Evolutionary conservation across 2,329 filamentous ascomycete species (phyloP).

Genomic region (Ophiostoma populinum): DNA sequence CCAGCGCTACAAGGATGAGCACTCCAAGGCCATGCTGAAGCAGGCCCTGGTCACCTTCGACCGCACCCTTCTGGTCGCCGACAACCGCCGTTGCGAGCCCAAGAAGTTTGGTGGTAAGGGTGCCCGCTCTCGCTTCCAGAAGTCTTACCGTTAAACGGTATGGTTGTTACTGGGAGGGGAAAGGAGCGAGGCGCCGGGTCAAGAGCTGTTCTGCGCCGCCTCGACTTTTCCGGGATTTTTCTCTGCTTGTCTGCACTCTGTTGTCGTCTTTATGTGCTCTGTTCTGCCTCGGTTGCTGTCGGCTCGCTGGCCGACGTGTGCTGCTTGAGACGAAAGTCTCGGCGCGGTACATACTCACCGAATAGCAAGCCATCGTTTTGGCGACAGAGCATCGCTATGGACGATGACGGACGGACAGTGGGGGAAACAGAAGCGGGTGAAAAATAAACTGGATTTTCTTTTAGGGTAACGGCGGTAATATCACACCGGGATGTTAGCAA

Average conservation of each 20-base stretch:
- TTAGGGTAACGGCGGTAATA: too few species aligned
- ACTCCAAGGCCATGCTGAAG: constrained; percentile 99
- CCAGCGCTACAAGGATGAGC: constrained; percentile 76
- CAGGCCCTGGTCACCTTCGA: constrained; percentile 71
- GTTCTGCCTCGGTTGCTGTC: too few species aligned
- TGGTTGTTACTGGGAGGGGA: not conserved
- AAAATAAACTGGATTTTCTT: not conserved
- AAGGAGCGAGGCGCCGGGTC: not conserved
- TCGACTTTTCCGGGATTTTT: too few species aligned
- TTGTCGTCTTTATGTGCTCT: not conserved
- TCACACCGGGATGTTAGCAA: constrained; percentile 1
- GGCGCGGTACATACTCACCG: too few species aligned
- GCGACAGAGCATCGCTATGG: not conserved
- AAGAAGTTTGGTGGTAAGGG: constrained; percentile 95
- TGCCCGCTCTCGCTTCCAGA: constrained; percentile 93
- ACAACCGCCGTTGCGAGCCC: constrained; percentile 97
- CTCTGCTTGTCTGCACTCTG: too few species aligned
- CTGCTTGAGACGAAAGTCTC: too few species aligned
- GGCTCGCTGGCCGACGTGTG: too few species aligned
- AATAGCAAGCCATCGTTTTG: not conserved
- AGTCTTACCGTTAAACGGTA: constrained; percentile 80
- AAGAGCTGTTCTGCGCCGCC: constrained; percentile 2
- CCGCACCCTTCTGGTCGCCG: constrained; percentile 70
- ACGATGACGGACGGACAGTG: not conserved
- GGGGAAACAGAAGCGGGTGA: not conserved